Percentiles rank a stretch among this genome's conserved stretches.
Evolutionary conservation across 2,329 filamentous ascomycete genomes (phyloP).

Genomic region (Teratosphaeria nubilosa): DNA sequence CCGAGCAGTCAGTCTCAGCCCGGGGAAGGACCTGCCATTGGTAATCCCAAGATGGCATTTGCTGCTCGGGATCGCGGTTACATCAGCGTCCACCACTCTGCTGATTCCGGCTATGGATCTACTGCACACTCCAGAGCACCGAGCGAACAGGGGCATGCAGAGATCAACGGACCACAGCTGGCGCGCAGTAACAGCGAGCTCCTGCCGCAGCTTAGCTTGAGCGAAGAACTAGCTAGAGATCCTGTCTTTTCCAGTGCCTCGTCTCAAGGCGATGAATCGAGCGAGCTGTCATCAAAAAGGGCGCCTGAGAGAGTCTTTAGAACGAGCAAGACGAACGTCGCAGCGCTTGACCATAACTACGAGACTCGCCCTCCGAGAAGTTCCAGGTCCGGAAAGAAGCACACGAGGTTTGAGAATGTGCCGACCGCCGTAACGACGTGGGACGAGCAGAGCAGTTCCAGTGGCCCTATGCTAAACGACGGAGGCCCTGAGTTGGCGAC

Average conservation of each 20-base stretch:
- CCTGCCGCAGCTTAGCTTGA: constrained; percentile 13
- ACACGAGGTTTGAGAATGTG: constrained; percentile 1
- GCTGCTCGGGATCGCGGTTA: constrained; percentile 7
- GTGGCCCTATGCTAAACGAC: background rate
- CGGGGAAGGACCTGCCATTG: constrained; percentile 7
- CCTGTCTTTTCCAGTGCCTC: constrained; percentile 6
- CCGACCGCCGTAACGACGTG: background rate
- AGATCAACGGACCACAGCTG: constrained; percentile 5
- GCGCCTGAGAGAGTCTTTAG: constrained; percentile 7
- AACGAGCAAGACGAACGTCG: background rate
- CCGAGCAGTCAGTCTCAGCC: background rate
- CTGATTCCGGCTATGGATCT: constrained; percentile 23
- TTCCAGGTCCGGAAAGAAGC: background rate
- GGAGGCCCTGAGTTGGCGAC: constrained; percentile 1
- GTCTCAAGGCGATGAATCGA: background rate
- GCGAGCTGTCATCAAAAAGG: background rate
- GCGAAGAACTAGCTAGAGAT: constrained; percentile 8
- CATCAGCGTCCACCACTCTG: constrained; percentile 8
- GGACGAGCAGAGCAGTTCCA: background rate
- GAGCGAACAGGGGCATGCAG: constrained; percentile 11
- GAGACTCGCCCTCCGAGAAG: background rate
- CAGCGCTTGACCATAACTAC: background rate
- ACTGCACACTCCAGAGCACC: constrained; percentile 15
- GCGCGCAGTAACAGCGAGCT: constrained; percentile 7
- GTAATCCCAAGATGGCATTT: constrained; percentile 4